These are phyloP conservation scores for Pseudonitzschia multiseries DNA, from an alignment of 108 stramenopile genomes.

Conservation along the genomic window DNA sequence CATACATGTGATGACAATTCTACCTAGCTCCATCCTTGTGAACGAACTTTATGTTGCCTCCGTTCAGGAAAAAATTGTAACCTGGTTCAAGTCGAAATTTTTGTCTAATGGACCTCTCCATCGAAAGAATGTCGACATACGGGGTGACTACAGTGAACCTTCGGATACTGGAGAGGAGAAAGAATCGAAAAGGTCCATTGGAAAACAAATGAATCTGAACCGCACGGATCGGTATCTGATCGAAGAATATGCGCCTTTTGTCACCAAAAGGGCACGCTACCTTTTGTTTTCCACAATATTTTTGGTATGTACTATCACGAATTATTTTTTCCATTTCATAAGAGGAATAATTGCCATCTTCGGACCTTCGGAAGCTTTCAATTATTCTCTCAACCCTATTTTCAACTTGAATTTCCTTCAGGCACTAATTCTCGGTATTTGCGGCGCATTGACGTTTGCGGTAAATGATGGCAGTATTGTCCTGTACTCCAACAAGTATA, in stretches of 20 bases:
- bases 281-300: neutral
- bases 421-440: slow-evolving; percentile 5
- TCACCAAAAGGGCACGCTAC: neutral
- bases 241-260: slow-evolving; percentile 11
- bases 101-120: neutral
- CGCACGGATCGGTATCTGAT: neutral
- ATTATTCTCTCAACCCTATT: neutral
- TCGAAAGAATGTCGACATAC: neutral
- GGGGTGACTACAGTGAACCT: neutral
- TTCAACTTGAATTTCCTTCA: neutral
- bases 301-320: neutral
- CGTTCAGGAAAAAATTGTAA: neutral
- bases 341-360: no score
- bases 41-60: slow-evolving; percentile 16
- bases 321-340: no score
- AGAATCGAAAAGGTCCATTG: neutral
- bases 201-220: no score
- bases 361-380: neutral
- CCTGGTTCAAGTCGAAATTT: neutral
- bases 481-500: slow-evolving; percentile 12
- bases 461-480: slow-evolving; percentile 14
- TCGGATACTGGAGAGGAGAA: neutral
- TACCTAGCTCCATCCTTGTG: slow-evolving; percentile 20
- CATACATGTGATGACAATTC: slow-evolving; percentile 23
- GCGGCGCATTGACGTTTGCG: neutral